Evolutionary conservation across 2,329 filamentous ascomycete genomes (phyloP).

Genomic region (Curvularia verruculosa): DNA sequence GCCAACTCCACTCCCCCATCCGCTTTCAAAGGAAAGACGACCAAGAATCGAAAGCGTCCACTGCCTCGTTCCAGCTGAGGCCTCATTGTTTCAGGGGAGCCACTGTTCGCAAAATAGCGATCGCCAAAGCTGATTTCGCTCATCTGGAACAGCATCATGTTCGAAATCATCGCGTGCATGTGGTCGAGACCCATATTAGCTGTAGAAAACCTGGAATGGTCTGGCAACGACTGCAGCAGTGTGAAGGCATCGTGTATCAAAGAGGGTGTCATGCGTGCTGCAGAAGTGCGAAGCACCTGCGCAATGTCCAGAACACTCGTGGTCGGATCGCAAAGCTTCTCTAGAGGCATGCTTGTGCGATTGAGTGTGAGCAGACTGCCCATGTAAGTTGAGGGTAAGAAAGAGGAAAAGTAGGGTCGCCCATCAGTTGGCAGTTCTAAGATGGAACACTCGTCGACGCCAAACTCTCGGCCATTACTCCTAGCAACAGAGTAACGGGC

Average conservation of each 20-base stretch:
- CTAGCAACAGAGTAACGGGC: constrained; percentile 46
- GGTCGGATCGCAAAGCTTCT: constrained; percentile 24
- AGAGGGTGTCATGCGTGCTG: constrained; percentile 29
- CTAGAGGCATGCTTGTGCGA: constrained; percentile 32
- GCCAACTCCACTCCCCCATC: constrained; percentile 32
- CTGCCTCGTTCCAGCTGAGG: constrained; percentile 36
- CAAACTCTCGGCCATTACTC: constrained; percentile 16
- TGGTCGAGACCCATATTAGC: constrained; percentile 33
- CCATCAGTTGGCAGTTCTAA: constrained; percentile 46
- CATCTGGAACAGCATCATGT: constrained; percentile 31
- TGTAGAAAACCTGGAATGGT: constrained; percentile 23
- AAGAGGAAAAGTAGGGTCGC: constrained; percentile 35
- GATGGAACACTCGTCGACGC: constrained; percentile 20
- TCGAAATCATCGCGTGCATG: constrained; percentile 36
- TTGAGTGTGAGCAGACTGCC: constrained; percentile 38
- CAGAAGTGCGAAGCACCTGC: constrained; percentile 26
- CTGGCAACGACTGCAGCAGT: constrained; percentile 27
- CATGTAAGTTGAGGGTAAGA: constrained; percentile 36
- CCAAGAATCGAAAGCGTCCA: constrained; percentile 33
- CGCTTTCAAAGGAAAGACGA: constrained; percentile 32
- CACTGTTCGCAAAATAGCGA: constrained; percentile 28
- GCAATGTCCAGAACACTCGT: constrained; percentile 32
- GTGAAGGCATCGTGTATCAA: constrained; percentile 39
- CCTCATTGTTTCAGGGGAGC: constrained; percentile 32
- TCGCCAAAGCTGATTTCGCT: constrained; percentile 27